Evolutionary conservation across 192 early-diverging fungal species (phyloP), one percentile per base, ranked within the genome.

Genomic region (Backusella macrospora): DNA sequence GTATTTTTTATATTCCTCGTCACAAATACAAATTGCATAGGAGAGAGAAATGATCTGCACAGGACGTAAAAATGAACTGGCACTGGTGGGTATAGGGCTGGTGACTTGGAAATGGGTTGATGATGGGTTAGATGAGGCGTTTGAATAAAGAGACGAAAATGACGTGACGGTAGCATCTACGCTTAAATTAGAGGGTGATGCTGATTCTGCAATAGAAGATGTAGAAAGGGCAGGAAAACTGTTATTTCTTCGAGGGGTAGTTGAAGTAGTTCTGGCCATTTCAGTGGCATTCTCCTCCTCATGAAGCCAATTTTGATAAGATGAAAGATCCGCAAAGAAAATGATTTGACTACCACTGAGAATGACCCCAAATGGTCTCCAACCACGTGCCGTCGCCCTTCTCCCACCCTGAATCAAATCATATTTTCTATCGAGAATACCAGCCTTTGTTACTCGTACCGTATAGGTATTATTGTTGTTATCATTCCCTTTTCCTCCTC

Each of bases 351-450:
- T 93, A 34, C 93, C 93, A 75, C 90, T 90, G 39, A 94, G 79
- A 18, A 93, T 89, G 63, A 94, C 85, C 74, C 92, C 91, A n/a
- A 90, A 84, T 16, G 87, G 84, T 81, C 89, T 87, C 93, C 93
- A 94, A 34, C 88, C 83, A 21, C 93, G 86, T 70, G 89, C 84
- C 23, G 79, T 82, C 5, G 86, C 86, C 40, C 86, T 89, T 72
- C 90, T 91, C 16, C 87, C 88, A 47, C 90, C 89, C 21, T 91
- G 81, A 44, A 86, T 77, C 26, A 87, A 68, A 68, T 94, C 92
- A 77, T 91, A 87, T 80, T 94, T 94, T 44, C 92, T 88, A 52
- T 84, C 81, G 37, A 94, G 83, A 21, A 84, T 81, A 4, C 92
- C 92, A n/a, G 87, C 87, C 78, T 92, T 92, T 62, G 88, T 87